Evolutionary conservation across 768 basidiomycete genomes (phyloP).

Genomic region (Amanita molliuscula): DNA sequence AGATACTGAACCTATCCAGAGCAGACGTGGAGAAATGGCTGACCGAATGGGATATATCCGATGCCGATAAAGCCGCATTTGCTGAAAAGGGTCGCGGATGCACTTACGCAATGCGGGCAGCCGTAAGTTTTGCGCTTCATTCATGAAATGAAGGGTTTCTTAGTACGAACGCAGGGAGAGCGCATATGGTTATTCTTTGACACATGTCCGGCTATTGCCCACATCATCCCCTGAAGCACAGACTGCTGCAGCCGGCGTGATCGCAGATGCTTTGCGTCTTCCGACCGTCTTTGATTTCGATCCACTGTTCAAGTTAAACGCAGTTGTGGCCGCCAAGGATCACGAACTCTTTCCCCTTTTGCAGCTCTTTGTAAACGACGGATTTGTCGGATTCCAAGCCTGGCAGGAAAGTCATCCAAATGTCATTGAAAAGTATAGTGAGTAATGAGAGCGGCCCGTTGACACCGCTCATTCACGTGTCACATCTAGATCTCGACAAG

Average conservation of each 20-base stretch:
- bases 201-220: conserved; percentile 53
- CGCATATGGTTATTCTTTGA: conserved; percentile 56
- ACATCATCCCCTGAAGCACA: conserved; percentile 39
- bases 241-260: conserved; percentile 45
- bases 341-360: conserved; percentile 70
- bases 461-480: conserved; percentile 2
- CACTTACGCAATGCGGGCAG: conserved; percentile 46
- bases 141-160: conserved; percentile 4
- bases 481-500: conserved; percentile 40
- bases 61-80: conserved; percentile 55
- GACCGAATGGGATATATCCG: conserved; percentile 55
- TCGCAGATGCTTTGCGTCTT: conserved; percentile 54
- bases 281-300: conserved; percentile 75
- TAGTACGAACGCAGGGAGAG: conserved; percentile 28
- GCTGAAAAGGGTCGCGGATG: conserved; percentile 52
- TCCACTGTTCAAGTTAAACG: conserved; percentile 65
- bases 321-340: conserved; percentile 51
- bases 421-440: conserved; percentile 49
- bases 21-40: conserved; percentile 68
- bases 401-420: conserved; percentile 48
- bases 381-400: conserved; percentile 46
- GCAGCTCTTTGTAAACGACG: conserved; percentile 60
- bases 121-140: conserved; percentile 30
- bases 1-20: conserved; percentile 47
- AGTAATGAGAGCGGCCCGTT: conserved; percentile 13